A percentile compares a stretch with the other conserved stretches of the same genome.
These are phyloP conservation scores for Rhodotorula sp. DNA, from an alignment of 1,284 basidiomycete genomes.

Conservation along the genomic window DNA sequence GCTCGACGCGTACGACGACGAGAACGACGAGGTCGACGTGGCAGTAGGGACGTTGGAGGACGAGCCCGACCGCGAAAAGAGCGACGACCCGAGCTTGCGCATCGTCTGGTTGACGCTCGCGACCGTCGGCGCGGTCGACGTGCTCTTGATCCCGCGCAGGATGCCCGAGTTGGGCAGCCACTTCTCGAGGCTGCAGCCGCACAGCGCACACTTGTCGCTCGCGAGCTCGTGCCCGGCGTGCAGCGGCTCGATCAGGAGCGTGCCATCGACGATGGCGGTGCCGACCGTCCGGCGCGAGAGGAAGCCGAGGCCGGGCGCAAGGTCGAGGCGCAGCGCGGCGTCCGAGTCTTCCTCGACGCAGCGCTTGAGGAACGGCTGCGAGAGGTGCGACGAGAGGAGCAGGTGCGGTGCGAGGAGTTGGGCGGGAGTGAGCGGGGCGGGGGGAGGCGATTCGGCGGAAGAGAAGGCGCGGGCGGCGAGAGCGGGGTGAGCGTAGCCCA, in stretches of 20 bases:
- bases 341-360: conserved; percentile 88
- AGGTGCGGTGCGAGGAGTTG: conserved; percentile 65
- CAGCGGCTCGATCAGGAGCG: conserved; percentile 88
- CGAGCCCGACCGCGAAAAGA: conserved; percentile 26
- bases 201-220: conserved; percentile 47
- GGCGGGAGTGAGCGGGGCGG: conserved; percentile 58
- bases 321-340: conserved; percentile 84
- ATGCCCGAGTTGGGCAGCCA: conserved; percentile 33
- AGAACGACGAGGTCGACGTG: conserved; percentile 2
- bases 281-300: conserved; percentile 83
- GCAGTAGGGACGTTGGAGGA: neutral
- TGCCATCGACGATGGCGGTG: conserved; percentile 80
- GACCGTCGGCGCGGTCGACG: neutral
- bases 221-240: conserved; percentile 26
- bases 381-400: conserved; percentile 51
- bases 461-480: conserved; percentile 31
- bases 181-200: conserved; percentile 42
- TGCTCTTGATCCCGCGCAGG: neutral
- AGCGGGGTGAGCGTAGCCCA: conserved; percentile 13
- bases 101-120: conserved; percentile 32
- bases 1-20: conserved; percentile 39
- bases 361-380: conserved; percentile 80
- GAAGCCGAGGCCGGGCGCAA: conserved; percentile 94
- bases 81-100: conserved; percentile 41
- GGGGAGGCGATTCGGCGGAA: conserved; percentile 31